A percentile compares a stretch with the other conserved stretches of the same genome.
These are phyloP conservation scores for Xylariaceae sp. DNA, from an alignment of 2,329 filamentous ascomycete species.

Conservation along the genomic window DNA sequence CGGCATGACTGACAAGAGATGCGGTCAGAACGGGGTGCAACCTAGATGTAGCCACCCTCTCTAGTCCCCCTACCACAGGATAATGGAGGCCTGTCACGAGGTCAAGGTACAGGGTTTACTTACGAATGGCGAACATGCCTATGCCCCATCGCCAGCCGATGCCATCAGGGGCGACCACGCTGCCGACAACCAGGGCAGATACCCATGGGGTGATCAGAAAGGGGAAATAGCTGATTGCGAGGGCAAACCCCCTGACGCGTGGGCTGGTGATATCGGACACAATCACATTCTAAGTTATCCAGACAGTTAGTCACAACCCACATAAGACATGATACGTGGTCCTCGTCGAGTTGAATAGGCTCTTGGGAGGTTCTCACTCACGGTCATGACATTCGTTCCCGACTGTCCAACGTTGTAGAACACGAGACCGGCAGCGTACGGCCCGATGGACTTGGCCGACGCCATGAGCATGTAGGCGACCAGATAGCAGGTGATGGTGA, in stretches of 20 bases:
- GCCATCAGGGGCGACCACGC: slow-evolving; percentile 26
- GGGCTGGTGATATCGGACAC: slow-evolving; percentile 51
- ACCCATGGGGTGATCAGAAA: slow-evolving; percentile 45
- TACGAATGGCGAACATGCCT: slow-evolving; percentile 47
- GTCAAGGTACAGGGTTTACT: too few species aligned
- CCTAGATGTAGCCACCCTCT: too few species aligned
- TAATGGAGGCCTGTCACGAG: too few species aligned
- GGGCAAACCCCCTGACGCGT: slow-evolving; percentile 42
- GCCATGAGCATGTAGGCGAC: slow-evolving; percentile 53
- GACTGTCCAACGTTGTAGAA: slow-evolving; percentile 54
- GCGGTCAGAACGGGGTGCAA: background rate
- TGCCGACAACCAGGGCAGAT: slow-evolving; percentile 39
- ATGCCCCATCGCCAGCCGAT: slow-evolving; percentile 50
- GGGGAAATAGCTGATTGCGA: slow-evolving; percentile 39
- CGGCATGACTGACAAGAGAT: slow-evolving; percentile 29
- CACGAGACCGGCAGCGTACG: slow-evolving; percentile 45
- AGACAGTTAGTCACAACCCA: too few species aligned
- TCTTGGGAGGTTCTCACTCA: too few species aligned
- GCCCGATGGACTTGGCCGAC: slow-evolving; percentile 41
- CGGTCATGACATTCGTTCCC: slow-evolving; percentile 52
- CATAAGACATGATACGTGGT: too few species aligned
- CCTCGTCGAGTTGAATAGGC: too few species aligned
- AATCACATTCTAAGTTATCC: too few species aligned
- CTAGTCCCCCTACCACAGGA: too few species aligned
- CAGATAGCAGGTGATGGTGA: slow-evolving; percentile 46